Evolutionary conservation across 352 stramenopile species (phyloP), one percentile per base, ranked within the genome.

Genomic region (Pythium guiyangense): DNA sequence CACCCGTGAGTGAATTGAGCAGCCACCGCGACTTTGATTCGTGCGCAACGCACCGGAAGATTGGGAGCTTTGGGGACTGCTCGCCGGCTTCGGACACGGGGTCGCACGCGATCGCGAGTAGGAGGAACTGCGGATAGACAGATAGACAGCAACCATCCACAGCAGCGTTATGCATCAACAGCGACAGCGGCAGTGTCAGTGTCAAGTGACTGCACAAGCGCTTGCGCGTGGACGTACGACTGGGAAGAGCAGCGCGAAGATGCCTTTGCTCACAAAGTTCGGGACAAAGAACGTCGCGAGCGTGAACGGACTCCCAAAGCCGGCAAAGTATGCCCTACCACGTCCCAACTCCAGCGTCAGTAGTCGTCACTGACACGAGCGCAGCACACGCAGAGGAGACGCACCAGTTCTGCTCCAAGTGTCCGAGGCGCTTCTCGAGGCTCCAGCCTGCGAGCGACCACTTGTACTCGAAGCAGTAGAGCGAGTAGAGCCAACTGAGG

Each of bases 391-490:
- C 17, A 39, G 17, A 4, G 34, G 10, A 8, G 18, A 44, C 63
- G 31, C 54, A 86, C 86, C 86, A 95, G 60, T 95, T 89, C 50
- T 92, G 73, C 69, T 95, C 86, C 44, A 95, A 69, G 62, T 92
- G 78, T 0, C 63, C 74, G 20, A 95, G 70, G 2, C 79, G 74
- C 51, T 81, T 79, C 60, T 95, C 86, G 2, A 95, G 78, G 58
- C 82, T 91, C 86, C 86, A 95, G 5, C 86, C 86, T 43, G 83
- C 84, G 31, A 93, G 66, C 40, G 82, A 92, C 86, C 86, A 95
- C 70, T 93, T 95, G 79, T 95, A 95, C 63, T 95, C 86, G 58
- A 94, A 95, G 70, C 84, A 93, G 60, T 95, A 95, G n/a, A 95
- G 77, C 46, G 86, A 89, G 65, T 95, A 95, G 27, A 95, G 63